phyloP scores from a whole-genome alignment of 1,139 yeast genomes.

The Taphrina flavorubra region DNA sequence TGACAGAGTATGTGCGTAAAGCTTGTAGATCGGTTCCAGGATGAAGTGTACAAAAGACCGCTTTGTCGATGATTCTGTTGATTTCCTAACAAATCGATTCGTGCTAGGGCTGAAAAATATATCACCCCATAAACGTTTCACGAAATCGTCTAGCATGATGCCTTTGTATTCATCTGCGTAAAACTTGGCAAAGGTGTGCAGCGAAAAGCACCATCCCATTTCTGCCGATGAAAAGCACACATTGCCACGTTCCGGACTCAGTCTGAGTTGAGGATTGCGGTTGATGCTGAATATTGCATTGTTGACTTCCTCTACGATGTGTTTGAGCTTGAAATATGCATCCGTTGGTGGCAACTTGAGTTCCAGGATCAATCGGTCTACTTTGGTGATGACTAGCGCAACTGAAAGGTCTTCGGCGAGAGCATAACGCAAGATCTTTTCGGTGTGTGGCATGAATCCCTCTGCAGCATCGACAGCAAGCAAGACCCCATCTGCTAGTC shows the following conservation, averaged over 20 bases:
- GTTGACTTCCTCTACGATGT: conserved; percentile 69
- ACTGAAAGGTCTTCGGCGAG: conserved; percentile 60
- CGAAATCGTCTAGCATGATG: conserved; percentile 57
- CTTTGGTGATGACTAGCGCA: conserved; percentile 72
- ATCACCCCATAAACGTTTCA: conserved; percentile 77
- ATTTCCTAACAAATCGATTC: conserved; percentile 57
- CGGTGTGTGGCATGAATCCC: conserved; percentile 68
- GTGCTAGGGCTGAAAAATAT: conserved; percentile 58
- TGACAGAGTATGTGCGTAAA: conserved; percentile 61
- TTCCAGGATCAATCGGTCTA: conserved; percentile 82
- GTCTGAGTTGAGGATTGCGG: conserved; percentile 47
- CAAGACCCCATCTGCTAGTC: conserved; percentile 68
- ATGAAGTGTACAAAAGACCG: conserved; percentile 73
- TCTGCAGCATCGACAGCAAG: conserved; percentile 85
- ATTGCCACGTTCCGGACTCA: conserved; percentile 69
- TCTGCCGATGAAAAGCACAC: conserved; percentile 75
- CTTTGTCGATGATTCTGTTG: conserved; percentile 51
- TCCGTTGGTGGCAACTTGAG: conserved; percentile 75
- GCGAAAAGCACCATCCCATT: conserved; percentile 67
- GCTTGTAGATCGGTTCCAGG: conserved; percentile 79
- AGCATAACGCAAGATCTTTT: conserved; percentile 59
- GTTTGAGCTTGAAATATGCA: conserved; percentile 69
- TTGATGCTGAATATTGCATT: conserved; percentile 55
- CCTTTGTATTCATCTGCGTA: conserved; percentile 55
- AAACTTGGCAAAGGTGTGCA: conserved; percentile 66